Base-by-base conservation (phyloP, 495 filamentous ascomycete genomes). In the Penicillium cinerascens region DNA sequence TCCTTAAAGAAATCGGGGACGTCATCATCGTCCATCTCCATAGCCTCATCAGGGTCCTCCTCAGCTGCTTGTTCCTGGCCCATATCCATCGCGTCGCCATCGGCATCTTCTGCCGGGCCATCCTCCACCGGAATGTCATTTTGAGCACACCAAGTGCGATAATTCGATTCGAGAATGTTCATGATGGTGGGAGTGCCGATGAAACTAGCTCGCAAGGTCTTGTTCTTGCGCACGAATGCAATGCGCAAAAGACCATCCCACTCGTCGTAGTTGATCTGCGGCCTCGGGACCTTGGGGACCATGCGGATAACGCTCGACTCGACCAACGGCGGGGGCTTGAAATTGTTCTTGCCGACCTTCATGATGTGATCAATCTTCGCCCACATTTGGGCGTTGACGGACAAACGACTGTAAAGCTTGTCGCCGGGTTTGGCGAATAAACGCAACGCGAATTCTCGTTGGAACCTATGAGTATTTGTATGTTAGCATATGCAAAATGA, bases 361-460 rank as follows among this genome's bases (percentile, higher is more conserved):
- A 92, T 87, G 59, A 95, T 86, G 63, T 95, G 90, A 41, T 84
- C 83, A 36, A 91, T 84, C 54, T 85, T 88, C 15, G 91, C 87
- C 87, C 88, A 96, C 81, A 97, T 96, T 66, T 97, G 93, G 21
- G 88, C 90, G 56, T 97, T 97, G 25, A 93, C 92, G 7, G 80
- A 85, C 26, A 97, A 80, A 11, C 92, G 82, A 55, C 85, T 88
- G 71, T 96, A 97, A 16, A 97, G 83, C 27, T 88, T 78, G 59
- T 96, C 91, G 7, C 84, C 85, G 0, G 89, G 86, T 17, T 82
- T 79, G 10, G 91, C 91, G 36, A 89, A 83, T 3, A 91, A 78
- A 4, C 87, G 82, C 63, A 89, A 77, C 3, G 87, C 87, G 58
- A 91, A 91, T 66, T 91, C 87, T 55, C 83, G 83, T 58, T 87